A percentile compares a stretch with the other conserved stretches of the same genome.
phyloP scores from a whole-genome alignment of 352 stramenopile genomes.

The Phytopythium aichiense region DNA sequence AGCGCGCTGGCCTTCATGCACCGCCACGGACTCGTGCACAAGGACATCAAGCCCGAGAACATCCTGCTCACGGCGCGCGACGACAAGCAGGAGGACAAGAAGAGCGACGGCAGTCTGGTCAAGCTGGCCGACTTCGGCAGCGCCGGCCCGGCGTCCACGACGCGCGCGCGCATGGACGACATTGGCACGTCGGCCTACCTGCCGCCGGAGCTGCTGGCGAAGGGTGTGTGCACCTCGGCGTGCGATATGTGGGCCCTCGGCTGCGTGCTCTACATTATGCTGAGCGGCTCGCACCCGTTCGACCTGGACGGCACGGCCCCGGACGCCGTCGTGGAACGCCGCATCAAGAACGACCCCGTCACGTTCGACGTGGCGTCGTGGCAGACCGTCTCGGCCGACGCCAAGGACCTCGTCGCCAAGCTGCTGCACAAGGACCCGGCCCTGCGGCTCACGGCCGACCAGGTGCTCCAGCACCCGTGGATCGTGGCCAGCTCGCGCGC shows the following conservation, averaged over 20 bases:
- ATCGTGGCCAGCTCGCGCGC: constrained; percentile 26
- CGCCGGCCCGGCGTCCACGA: constrained; percentile 40
- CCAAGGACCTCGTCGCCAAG: constrained; percentile 87
- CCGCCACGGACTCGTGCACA: constrained; percentile 65
- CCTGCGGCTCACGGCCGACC: constrained; percentile 79
- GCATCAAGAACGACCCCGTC: constrained; percentile 59
- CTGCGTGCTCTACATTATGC: constrained; percentile 93
- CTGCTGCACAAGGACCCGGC: constrained; percentile 85
- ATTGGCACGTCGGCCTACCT: constrained; percentile 73
- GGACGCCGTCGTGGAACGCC: constrained; percentile 81
- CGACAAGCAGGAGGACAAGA: constrained; percentile 12
- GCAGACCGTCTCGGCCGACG: constrained; percentile 78
- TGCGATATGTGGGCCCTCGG: constrained; percentile 86
- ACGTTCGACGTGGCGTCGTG: constrained; percentile 46
- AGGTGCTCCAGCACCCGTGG: constrained; percentile 93
- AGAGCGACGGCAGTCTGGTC: constrained; percentile 27
- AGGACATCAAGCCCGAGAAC: constrained; percentile 84
- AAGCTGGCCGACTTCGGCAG: constrained; percentile 83
- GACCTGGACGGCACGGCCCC: constrained; percentile 83
- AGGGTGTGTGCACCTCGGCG: constrained; percentile 47
- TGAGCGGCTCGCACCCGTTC: constrained; percentile 91
- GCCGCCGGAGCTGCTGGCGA: constrained; percentile 55
- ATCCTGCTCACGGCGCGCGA: constrained; percentile 47
- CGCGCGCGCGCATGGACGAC: constrained; percentile 35
- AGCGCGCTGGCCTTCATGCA: constrained; percentile 72